phyloP scores from a whole-genome alignment of 805 yeast genomes.

The Hanseniaspora valbyensis region DNA sequence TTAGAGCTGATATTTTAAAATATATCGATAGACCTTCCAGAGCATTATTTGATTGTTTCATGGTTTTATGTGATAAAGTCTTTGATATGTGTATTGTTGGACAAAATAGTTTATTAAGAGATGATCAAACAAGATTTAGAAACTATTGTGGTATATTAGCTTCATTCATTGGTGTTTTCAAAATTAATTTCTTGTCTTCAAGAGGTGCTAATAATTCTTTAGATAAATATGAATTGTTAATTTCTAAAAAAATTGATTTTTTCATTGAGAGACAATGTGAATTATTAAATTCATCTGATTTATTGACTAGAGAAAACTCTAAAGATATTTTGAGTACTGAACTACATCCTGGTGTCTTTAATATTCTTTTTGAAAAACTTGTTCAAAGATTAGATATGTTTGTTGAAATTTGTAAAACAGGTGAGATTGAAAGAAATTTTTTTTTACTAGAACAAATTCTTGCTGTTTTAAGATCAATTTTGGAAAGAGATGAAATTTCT shows the following conservation, averaged over 20 bases:
- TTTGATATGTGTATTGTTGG: slow-evolving; percentile 17
- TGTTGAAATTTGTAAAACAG: slow-evolving; percentile 21
- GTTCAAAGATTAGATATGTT: slow-evolving; percentile 31
- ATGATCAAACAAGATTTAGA: slow-evolving; percentile 41
- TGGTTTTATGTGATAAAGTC: slow-evolving; percentile 32
- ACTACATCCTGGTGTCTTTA: slow-evolving; percentile 47
- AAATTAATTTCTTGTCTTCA: slow-evolving; percentile 26
- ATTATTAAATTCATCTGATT: slow-evolving; percentile 39
- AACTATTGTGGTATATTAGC: slow-evolving; percentile 67
- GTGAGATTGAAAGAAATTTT: slow-evolving; percentile 25
- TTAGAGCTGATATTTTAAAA: slow-evolving; percentile 36
- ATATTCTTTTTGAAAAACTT: slow-evolving; percentile 32
- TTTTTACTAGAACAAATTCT: slow-evolving; percentile 40
- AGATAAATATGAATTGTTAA: slow-evolving; percentile 22
- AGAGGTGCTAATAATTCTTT: slow-evolving; percentile 13
- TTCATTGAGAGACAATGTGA: slow-evolving; percentile 43
- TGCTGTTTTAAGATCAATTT: slow-evolving; percentile 35
- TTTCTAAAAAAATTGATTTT: slow-evolving; percentile 31
- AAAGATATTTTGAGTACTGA: slow-evolving; percentile 61
- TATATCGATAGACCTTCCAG: slow-evolving; percentile 23
- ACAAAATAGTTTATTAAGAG: slow-evolving; percentile 23
- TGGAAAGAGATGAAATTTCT: slow-evolving; percentile 28
- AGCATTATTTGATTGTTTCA: slow-evolving; percentile 26
- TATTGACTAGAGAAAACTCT: slow-evolving; percentile 54
- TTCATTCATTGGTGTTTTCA: slow-evolving; percentile 53